These are phyloP conservation scores for Geranium rotundifolium DNA, from an alignment of 345 rosid genomes.

Conservation along the genomic window DNA sequence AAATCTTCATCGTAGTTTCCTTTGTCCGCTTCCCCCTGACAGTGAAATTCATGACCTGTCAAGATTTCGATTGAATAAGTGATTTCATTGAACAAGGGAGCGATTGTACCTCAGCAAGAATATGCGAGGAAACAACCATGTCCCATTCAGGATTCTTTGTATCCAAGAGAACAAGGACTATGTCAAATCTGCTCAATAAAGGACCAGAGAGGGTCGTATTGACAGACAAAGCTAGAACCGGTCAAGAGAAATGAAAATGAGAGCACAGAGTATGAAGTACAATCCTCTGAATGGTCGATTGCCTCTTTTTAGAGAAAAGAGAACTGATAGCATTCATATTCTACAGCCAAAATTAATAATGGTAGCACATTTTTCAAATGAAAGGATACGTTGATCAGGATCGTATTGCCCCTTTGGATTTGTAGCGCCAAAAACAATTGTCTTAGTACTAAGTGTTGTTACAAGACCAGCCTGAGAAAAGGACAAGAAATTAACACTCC, in stretches of 20 bases:
- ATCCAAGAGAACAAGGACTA: conserved; percentile 86
- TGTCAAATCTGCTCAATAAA: conserved; percentile 85
- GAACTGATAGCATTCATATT: not conserved
- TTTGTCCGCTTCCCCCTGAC: conserved; percentile 39
- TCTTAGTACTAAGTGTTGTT: conserved; percentile 78
- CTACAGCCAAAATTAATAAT: not conserved
- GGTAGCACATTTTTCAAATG: conserved; percentile 2
- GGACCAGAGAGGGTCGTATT: conserved; percentile 95
- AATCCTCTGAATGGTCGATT: too few relatives aligned
- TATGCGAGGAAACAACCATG: conserved; percentile 93
- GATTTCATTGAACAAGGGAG: not conserved
- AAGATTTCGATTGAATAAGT: not conserved
- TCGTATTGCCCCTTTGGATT: conserved; percentile 98
- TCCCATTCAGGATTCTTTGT: conserved; percentile 99
- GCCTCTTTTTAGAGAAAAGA: not conserved
- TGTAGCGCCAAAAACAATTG: conserved; percentile 91
- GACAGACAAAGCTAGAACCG: conserved; percentile 68
- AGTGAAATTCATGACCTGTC: not conserved
- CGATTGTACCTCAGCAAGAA: conserved; percentile 59
- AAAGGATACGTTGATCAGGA: conserved; percentile 78
- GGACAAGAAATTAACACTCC: not conserved
- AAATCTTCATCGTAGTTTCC: conserved; percentile 36
- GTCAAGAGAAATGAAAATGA: conserved; percentile 37
- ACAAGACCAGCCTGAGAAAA: conserved; percentile 85
- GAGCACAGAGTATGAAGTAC: too few relatives aligned